Evolutionary conservation across 2,329 filamentous ascomycete genomes (phyloP).

Genomic region (Xylaria sp.): DNA sequence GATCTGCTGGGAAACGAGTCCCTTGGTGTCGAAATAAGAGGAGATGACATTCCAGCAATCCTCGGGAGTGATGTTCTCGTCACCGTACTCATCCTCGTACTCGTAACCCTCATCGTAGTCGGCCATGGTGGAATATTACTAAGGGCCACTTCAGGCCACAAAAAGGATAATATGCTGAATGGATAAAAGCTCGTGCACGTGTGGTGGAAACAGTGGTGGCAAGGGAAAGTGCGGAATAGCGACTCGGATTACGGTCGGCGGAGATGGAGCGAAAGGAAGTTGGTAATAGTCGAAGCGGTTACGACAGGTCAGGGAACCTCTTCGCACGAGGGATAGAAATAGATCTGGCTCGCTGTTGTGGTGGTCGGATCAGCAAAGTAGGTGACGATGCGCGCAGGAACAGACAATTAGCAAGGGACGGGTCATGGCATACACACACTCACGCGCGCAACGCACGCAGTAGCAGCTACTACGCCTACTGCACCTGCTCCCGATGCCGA

Average conservation of each 20-base stretch:
- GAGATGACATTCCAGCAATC: slow-evolving; percentile 99
- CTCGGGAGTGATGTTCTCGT: slow-evolving; percentile 87
- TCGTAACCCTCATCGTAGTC: slow-evolving; percentile 72
- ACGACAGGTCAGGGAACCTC: neutral
- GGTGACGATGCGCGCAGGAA: neutral
- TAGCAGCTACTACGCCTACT: slow-evolving; percentile 1
- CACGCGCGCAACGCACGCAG: slow-evolving; percentile 23
- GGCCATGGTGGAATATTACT: slow-evolving; percentile 54
- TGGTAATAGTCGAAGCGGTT: neutral
- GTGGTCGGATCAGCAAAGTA: slow-evolving; percentile 18
- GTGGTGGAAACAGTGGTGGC: slow-evolving; percentile 1
- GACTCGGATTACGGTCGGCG: neutral
- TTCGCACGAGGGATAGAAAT: neutral
- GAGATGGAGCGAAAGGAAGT: neutral
- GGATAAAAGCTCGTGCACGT: neutral
- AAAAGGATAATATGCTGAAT: neutral
- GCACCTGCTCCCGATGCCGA: slow-evolving; percentile 11
- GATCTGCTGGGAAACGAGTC: slow-evolving; percentile 95
- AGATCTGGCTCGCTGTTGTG: slow-evolving; percentile 15
- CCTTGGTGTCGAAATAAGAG: slow-evolving; percentile 95
- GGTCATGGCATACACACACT: slow-evolving; percentile 24
- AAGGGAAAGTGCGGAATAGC: neutral
- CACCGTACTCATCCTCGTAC: slow-evolving; percentile 59
- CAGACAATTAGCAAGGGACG: neutral
- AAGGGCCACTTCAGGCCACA: neutral